Evolutionary conservation across 331 rosid genomes (phyloP).

Genomic region (Acacia concinna): DNA sequence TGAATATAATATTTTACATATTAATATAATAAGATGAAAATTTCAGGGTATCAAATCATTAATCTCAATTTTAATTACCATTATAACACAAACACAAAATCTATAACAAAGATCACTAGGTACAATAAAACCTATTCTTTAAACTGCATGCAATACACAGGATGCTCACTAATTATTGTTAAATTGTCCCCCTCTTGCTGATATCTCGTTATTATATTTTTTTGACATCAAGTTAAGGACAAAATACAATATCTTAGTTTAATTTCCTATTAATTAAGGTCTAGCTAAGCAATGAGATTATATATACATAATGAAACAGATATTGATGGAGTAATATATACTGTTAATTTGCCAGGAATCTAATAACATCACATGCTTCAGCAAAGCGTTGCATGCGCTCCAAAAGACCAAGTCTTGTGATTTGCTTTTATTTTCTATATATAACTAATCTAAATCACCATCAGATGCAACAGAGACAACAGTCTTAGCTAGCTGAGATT

Average conservation of each 20-base stretch:
- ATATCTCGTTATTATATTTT: background rate
- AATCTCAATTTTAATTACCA: background rate
- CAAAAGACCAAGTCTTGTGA: slow-evolving; percentile 27
- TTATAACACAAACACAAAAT: background rate
- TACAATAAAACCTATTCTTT: background rate
- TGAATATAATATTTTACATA: background rate
- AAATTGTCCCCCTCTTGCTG: background rate
- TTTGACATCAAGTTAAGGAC: background rate
- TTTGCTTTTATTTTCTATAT: slow-evolving; percentile 31
- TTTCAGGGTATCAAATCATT: background rate
- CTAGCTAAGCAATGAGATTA: background rate
- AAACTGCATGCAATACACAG: background rate
- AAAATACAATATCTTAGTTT: background rate
- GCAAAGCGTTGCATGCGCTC: slow-evolving; percentile 43
- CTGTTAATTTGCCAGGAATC: slow-evolving; percentile 25
- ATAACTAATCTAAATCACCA: slow-evolving; percentile 10
- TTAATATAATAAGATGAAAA: background rate
- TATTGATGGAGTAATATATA: background rate
- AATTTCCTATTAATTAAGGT: background rate
- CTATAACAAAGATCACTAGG: background rate
- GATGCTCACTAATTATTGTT: background rate
- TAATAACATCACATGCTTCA: slow-evolving; percentile 40
- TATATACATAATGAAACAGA: background rate
- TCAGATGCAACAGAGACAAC: slow-evolving; percentile 36
- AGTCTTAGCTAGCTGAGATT: slow-evolving; percentile 26